Percentiles rank a stretch among this genome's conserved stretches.
Conservation (phyloP, 164 flowering plant species). For the Brasenia schreberi region DNA sequence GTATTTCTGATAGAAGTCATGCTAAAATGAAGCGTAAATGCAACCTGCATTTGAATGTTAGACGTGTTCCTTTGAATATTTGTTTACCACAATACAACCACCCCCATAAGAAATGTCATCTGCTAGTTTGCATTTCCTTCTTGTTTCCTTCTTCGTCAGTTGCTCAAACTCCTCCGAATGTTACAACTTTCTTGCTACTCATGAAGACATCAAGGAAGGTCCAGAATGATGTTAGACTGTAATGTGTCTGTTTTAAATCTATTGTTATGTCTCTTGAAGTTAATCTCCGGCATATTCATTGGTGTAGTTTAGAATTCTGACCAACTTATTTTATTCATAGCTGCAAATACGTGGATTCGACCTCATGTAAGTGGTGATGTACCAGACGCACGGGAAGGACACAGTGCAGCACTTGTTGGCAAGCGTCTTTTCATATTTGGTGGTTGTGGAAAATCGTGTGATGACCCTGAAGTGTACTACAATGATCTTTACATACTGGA, state of each 20-base stretch:
- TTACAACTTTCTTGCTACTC: no score
- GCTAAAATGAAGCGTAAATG: no score
- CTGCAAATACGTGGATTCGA: constrained; percentile 67
- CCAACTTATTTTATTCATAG: constrained; percentile 19
- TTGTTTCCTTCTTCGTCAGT: no score
- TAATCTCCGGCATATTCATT: neutral
- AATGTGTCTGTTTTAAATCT: neutral
- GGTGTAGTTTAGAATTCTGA: neutral
- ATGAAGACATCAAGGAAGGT: no score
- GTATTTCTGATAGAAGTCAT: no score
- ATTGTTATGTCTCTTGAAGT: neutral
- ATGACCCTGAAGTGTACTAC: constrained; percentile 43
- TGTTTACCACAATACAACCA: no score
- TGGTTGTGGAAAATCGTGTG: constrained; percentile 75
- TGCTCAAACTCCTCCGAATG: no score
- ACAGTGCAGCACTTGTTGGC: constrained; percentile 79
- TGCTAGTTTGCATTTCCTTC: no score
- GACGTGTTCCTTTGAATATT: no score
- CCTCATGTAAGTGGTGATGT: constrained; percentile 74
- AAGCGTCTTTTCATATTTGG: constrained; percentile 84
- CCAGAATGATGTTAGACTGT: no score
- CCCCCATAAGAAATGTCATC: no score
- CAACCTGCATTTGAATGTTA: no score
- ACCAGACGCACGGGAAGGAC: constrained; percentile 93
- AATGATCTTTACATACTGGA: constrained; percentile 78